phyloP scores from a whole-genome alignment of 148 eudicot genomes.

The Limonium bicolor region DNA sequence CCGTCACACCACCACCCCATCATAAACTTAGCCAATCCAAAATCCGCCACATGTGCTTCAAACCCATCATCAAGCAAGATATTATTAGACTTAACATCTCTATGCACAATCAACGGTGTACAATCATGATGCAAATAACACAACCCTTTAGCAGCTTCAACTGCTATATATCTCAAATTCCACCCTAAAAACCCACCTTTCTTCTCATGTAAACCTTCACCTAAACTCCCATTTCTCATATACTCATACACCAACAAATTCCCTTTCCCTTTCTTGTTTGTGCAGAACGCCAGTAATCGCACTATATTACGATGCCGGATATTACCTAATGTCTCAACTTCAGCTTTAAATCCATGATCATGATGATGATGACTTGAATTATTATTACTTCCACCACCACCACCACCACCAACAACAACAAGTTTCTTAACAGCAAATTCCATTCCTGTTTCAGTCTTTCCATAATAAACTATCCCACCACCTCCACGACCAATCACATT shows the following conservation, averaged over 20 bases:
- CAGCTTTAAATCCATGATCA: conserved; percentile 82
- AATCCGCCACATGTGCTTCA: conserved; percentile 98
- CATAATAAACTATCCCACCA: conserved; percentile 91
- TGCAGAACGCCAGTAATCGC: conserved; percentile 67
- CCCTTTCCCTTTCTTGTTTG: conserved; percentile 62
- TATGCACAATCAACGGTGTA: conserved; percentile 75
- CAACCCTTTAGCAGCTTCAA: conserved; percentile 74
- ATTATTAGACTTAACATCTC: conserved; percentile 90
- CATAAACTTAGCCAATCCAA: conserved; percentile 85
- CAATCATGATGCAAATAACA: conserved; percentile 96
- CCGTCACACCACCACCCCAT: conserved; percentile 55
- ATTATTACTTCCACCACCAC: too few relatives aligned
- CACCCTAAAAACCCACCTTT: conserved; percentile 64
- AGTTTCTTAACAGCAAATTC: conserved; percentile 92
- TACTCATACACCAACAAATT: conserved; percentile 79
- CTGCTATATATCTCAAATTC: conserved; percentile 74
- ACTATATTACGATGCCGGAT: conserved; percentile 91
- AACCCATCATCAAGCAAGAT: conserved; percentile 52
- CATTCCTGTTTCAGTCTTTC: conserved; percentile 66
- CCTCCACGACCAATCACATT: conserved; percentile 94
- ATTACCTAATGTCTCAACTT: conserved; percentile 75
- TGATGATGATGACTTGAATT: conserved; percentile 32
- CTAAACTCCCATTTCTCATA: conserved; percentile 94
- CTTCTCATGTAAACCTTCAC: conserved; percentile 81
- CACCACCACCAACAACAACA: conserved; percentile 39